Conservation (phyloP, 1,284 basidiomycete genomes). For the Gomphus sp. region DNA sequence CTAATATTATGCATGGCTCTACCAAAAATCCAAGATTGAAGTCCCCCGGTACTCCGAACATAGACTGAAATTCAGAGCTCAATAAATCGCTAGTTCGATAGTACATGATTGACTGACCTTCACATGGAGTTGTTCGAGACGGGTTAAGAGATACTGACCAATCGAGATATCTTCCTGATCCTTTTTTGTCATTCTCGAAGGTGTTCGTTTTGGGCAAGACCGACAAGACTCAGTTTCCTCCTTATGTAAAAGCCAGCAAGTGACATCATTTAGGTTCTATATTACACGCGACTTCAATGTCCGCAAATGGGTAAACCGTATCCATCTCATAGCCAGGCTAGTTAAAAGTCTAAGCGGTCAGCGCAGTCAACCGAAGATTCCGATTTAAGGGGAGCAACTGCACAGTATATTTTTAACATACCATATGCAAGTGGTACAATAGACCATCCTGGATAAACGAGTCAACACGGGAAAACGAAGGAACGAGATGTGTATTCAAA, state of each 20-base stretch:
- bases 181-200: not conserved
- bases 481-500: not conserved
- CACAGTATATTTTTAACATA: not conserved
- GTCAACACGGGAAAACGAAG: not conserved
- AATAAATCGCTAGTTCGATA: conserved; percentile 12
- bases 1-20: conserved; percentile 9
- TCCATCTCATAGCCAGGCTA: too few species aligned
- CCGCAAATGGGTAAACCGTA: too few species aligned
- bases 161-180: conserved; percentile 35
- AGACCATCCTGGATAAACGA: not conserved
- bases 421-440: not conserved
- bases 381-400: too few species aligned
- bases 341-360: too few species aligned
- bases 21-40: conserved; percentile 70
- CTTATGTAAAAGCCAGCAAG: not conserved
- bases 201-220: not conserved
- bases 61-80: conserved; percentile 30
- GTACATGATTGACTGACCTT: conserved; percentile 32
- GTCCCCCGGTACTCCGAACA: conserved; percentile 90
- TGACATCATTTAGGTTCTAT: not conserved
- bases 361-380: not conserved
- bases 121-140: conserved; percentile 61
- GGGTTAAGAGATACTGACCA: conserved; percentile 61
- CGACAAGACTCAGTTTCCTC: not conserved
- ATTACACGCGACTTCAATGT: not conserved